Base-by-base conservation (phyloP, 2,329 filamentous ascomycete genomes). In the Harringtonia lauricola region DNA sequence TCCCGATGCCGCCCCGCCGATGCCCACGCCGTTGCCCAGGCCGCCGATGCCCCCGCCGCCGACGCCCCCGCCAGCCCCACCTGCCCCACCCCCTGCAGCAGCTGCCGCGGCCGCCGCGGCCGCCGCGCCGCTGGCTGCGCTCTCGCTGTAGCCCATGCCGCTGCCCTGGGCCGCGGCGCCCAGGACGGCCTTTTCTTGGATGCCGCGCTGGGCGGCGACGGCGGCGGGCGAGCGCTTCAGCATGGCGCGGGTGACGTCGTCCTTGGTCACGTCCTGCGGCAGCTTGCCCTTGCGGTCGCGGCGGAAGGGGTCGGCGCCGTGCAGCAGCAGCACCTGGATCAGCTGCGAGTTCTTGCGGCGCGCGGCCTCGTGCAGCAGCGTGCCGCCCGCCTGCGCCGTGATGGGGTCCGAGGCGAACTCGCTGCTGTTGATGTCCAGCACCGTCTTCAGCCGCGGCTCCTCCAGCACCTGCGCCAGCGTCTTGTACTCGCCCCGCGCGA, bases 131-230 rank as follows among this genome's bases (percentile, higher is more conserved):
- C 39, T 3, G 19, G 15, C 41, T 17, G 7, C 35, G 14, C 28
- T n/a, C 33, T 17, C 42, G 22, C 37, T 22, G 39, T 47, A 46
- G 29, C 24, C 45, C 15, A 44, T 31, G 3, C 67, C 64, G 2
- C 67, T 64, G 7, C 71, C 71, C 48, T 82, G 74, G 0, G 74
- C 73, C 9, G 74, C 71, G 49, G 85, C 86, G 2, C 88, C 90
- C 15, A 98, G 73, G 4, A 98, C 94, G 0, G 89, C 92, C 67
- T 92, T 95, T 64, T 98, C 92, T 62, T 98, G 92, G 30, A 98
- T 95, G 31, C 88, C 89, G 44, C 90, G 77, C 64, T 96, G 92
- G 2, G 92, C 92, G 14, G 88, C 89, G 8, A 92, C 88, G 8
- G 92, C 92, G 13, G 92, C 92, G 7, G 92, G 92, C 0, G 90